A percentile compares a stretch with the other conserved stretches of the same genome.
phyloP scores from a whole-genome alignment of 2,329 filamentous ascomycete species.

The Sclerotinia sclerotiorum region DNA sequence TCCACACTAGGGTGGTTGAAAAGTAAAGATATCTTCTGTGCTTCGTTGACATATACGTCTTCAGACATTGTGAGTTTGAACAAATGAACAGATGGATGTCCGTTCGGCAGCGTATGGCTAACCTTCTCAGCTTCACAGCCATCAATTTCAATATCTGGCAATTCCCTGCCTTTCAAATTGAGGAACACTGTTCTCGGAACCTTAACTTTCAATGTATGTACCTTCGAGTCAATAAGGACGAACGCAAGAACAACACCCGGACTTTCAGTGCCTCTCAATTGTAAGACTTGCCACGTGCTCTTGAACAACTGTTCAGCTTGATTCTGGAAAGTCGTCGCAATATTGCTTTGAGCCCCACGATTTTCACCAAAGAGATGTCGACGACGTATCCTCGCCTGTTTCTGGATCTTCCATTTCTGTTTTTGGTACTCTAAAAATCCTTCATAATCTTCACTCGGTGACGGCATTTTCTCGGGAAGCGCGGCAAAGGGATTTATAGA shows the following conservation, averaged over 20 bases:
- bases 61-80: conserved; percentile 93
- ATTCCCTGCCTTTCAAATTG: conserved; percentile 82
- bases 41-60: conserved; percentile 80
- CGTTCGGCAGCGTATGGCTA: conserved; percentile 89
- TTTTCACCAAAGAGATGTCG: conserved; percentile 92
- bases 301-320: conserved; percentile 88
- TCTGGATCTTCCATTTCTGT: conserved; percentile 98
- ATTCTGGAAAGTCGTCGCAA: conserved; percentile 77
- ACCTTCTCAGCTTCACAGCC: conserved; percentile 91
- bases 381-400: conserved; percentile 79
- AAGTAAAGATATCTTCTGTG: conserved; percentile 75
- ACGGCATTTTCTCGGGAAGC: conserved; percentile 81
- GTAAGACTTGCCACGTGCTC: conserved; percentile 92
- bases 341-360: conserved; percentile 63
- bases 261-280: conserved; percentile 77
- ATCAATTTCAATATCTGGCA: conserved; percentile 84
- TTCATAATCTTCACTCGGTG: conserved; percentile 79
- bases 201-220: conserved; percentile 83
- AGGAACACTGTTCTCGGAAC: conserved; percentile 88
- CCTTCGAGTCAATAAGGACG: conserved; percentile 88
- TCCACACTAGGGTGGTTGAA: conserved; percentile 95
- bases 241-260: conserved; percentile 86
- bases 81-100: conserved; percentile 87
- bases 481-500: conserved; percentile 76
- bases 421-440: conserved; percentile 94